These are phyloP conservation scores for Pestalotiopsis sp. DNA, from an alignment of 2,329 filamentous ascomycete species.

Conservation along the genomic window DNA sequence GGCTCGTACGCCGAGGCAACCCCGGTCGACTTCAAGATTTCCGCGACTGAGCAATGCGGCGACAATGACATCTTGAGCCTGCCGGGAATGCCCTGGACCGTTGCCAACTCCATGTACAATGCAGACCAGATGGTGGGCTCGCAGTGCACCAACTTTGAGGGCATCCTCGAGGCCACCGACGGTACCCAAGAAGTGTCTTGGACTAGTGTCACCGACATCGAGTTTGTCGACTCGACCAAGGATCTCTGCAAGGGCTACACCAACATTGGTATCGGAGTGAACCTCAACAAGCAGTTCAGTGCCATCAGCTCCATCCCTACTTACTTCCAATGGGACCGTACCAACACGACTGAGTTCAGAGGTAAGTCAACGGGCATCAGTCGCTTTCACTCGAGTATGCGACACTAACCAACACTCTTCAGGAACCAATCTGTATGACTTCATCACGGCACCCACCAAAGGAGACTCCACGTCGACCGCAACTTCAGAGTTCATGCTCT, in stretches of 20 bases:
- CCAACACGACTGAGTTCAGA: slow-evolving; percentile 12
- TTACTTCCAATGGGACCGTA: slow-evolving; percentile 13
- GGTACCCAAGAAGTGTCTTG: slow-evolving; percentile 12
- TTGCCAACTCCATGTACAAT: slow-evolving; percentile 18
- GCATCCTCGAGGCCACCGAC: slow-evolving; percentile 11
- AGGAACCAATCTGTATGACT: slow-evolving; percentile 28
- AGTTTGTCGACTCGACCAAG: slow-evolving; percentile 11
- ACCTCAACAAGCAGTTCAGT: slow-evolving; percentile 10
- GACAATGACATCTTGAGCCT: slow-evolving; percentile 12
- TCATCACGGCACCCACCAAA: slow-evolving; percentile 21
- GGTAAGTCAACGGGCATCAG: slow-evolving; percentile 4
- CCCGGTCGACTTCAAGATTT: background rate
- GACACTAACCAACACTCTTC: background rate
- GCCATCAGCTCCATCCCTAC: slow-evolving; percentile 14
- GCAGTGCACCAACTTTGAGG: slow-evolving; percentile 18
- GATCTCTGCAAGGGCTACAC: slow-evolving; percentile 19
- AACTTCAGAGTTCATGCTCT: slow-evolving; percentile 27
- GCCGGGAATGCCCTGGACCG: slow-evolving; percentile 14
- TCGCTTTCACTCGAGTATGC: background rate
- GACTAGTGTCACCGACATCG: slow-evolving; percentile 16
- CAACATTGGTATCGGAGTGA: slow-evolving; percentile 17
- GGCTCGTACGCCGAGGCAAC: slow-evolving; percentile 2
- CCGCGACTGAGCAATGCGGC: slow-evolving; percentile 15
- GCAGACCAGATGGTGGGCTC: slow-evolving; percentile 14
- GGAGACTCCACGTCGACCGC: slow-evolving; percentile 19